Percentiles rank a stretch among this genome's conserved stretches.
Evolutionary conservation across 1,139 yeast genomes (phyloP).

Genomic region (Saccharomycopsis phalli): DNA sequence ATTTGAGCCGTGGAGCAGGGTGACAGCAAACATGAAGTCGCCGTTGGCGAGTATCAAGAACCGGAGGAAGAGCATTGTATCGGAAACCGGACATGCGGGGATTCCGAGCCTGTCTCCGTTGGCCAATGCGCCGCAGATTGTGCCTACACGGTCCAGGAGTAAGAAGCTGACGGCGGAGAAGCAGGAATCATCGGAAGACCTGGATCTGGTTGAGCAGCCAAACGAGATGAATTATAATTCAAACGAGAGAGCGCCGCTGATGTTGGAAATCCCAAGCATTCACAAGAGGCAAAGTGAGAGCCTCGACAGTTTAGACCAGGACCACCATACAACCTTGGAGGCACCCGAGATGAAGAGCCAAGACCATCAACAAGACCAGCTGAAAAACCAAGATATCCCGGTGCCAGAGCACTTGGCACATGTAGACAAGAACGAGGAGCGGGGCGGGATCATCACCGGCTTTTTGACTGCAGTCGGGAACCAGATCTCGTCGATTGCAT

Average conservation of each 20-base stretch:
- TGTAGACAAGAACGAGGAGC: not conserved
- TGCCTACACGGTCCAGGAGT: conserved; percentile 4
- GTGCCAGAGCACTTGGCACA: not conserved
- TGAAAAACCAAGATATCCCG: not conserved
- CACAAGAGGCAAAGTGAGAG: not conserved
- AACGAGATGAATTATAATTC: too few species aligned
- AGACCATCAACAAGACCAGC: too few species aligned
- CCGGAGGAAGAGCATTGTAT: conserved; percentile 1
- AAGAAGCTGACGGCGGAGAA: not conserved
- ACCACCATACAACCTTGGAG: too few species aligned
- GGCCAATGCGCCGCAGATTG: conserved; percentile 14
- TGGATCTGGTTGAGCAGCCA: not conserved
- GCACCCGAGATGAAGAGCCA: too few species aligned
- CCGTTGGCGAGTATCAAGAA: not conserved
- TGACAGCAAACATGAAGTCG: conserved; percentile 1
- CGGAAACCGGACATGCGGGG: not conserved
- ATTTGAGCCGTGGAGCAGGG: too few species aligned
- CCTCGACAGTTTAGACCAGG: not conserved
- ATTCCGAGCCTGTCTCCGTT: conserved; percentile 2
- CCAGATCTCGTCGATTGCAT: conserved; percentile 14
- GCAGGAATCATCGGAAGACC: not conserved
- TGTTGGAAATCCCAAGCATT: too few species aligned
- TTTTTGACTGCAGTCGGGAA: conserved; percentile 18
- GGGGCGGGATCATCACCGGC: conserved; percentile 16
- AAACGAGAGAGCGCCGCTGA: too few species aligned